Base-by-base conservation (phyloP, 2,329 filamentous ascomycete species). In the Lasiodiplodia sp. region DNA sequence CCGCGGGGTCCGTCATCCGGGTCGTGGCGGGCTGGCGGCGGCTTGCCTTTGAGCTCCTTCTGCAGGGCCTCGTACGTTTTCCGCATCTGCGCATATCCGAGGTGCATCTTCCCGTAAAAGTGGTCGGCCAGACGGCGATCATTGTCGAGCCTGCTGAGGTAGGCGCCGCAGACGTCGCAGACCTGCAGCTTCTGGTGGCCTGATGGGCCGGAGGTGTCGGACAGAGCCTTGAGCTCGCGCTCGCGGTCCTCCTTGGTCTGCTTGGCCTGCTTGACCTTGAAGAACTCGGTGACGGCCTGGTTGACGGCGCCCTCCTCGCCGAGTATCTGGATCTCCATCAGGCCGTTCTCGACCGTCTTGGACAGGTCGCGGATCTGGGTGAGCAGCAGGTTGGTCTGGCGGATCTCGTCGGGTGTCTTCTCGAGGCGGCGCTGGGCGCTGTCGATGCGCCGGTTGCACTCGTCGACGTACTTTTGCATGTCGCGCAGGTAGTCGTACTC, bases 71-170 rank as follows among this genome's bases (percentile, higher is more conserved):
- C 94, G 75, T 89, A 94, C 3, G 94, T 96, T 85, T 96, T 97
- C 74, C 96, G 89, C 96, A 99, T 99, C 82, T 97, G 93, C 18
- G 96, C 96, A 79, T 98, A 99, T 0, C 96, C 96, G 68, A 99
- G 83, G 78, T 99, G 96, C 96, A 99, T 99, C 85, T 99, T 99
- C 25, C 96, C 96, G 80, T 97, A 98, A 79, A 99, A 99, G 80
- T 99, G 96, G 78, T 99, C 96, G 23, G 96, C 96, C 77, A 99
- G 80, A 37, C 96, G 87, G 44, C 96, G 88, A 79, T 99, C 96
- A 77, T 99, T 99, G 78, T 99, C 96, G 38, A 99, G 87, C 25
- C 96, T 85, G 71, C 90, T 94, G 47, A 99, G 87, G 79, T 98
- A 99, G 6, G 96, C 96, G 71, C 96, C 96, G 80, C 96, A 99